Evolutionary conservation across 2,329 filamentous ascomycete genomes (phyloP).

Genomic region (Ophiostoma angusticollis): DNA sequence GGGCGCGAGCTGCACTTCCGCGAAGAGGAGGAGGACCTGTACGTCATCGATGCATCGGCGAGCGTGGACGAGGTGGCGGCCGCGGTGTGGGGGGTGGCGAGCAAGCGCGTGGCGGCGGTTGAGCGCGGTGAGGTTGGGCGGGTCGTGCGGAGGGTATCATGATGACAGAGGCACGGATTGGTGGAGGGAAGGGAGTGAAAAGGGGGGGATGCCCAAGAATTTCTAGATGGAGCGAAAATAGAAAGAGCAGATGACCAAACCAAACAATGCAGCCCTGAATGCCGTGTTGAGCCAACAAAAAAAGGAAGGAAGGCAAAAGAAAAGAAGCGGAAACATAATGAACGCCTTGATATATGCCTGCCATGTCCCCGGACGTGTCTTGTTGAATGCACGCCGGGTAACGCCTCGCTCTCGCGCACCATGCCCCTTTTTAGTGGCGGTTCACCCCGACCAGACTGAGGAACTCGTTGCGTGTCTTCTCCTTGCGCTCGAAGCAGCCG

Average conservation of each 20-base stretch:
- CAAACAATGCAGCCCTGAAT: conserved; percentile 3
- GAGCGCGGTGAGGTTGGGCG: conserved; percentile 36
- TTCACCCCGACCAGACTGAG: conserved; percentile 64
- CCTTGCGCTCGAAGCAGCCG: conserved; percentile 85
- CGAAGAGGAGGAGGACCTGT: conserved; percentile 40
- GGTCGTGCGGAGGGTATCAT: conserved; percentile 32
- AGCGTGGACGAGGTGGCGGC: conserved; percentile 44
- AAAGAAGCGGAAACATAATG: no score
- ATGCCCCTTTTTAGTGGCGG: no score
- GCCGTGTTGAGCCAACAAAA: conserved; percentile 16
- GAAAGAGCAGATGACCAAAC: conserved; percentile 3
- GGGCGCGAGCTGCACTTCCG: conserved; percentile 24
- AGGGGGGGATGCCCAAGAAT: no score
- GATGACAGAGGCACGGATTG: background rate
- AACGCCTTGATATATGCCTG: conserved; percentile 1
- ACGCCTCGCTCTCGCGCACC: background rate
- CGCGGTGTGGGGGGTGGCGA: conserved; percentile 40
- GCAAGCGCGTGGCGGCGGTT: conserved; percentile 33
- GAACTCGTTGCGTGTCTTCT: conserved; percentile 93
- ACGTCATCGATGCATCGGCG: conserved; percentile 40
- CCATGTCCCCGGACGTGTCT: conserved; percentile 1
- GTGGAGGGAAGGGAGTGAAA: background rate
- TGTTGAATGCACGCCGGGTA: conserved; percentile 9
- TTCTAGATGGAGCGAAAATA: background rate
- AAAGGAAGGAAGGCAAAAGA: no score